Evolutionary conservation across 768 basidiomycete genomes (phyloP).

Genomic region (Amanita brunnescens): DNA sequence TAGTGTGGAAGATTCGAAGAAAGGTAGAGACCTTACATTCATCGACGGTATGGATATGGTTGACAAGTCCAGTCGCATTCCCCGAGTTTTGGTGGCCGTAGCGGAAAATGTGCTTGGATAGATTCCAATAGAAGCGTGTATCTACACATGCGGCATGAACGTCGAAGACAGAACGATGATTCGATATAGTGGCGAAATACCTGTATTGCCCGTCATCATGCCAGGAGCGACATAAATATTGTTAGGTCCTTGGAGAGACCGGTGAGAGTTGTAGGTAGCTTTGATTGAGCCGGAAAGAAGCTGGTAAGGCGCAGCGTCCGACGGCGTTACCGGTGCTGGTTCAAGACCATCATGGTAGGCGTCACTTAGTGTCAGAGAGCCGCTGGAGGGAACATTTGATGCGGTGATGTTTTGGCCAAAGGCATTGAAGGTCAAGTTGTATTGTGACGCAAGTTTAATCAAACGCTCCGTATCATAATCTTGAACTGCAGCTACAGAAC

Average conservation of each 20-base stretch:
- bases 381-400: slow-evolving; percentile 24
- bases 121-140: slow-evolving; percentile 39
- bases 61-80: slow-evolving; percentile 19
- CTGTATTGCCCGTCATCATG: slow-evolving; percentile 54
- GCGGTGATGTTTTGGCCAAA: slow-evolving; percentile 45
- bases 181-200: slow-evolving; percentile 17
- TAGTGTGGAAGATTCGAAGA: slow-evolving; percentile 5
- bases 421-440: slow-evolving; percentile 48
- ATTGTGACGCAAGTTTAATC: slow-evolving; percentile 8
- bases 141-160: too few species aligned
- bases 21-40: slow-evolving; percentile 40
- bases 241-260: slow-evolving; percentile 22
- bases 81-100: slow-evolving; percentile 42
- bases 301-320: slow-evolving; percentile 35
- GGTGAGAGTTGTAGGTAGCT: slow-evolving; percentile 43
- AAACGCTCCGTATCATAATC: background rate
- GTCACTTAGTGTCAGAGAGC: slow-evolving; percentile 43
- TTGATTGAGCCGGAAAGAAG: slow-evolving; percentile 59
- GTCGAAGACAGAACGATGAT: too few species aligned
- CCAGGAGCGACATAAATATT: slow-evolving; percentile 41
- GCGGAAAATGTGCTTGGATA: slow-evolving; percentile 59
- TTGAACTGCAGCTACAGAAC: slow-evolving; percentile 37
- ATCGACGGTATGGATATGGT: slow-evolving; percentile 61
- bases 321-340: slow-evolving; percentile 59
- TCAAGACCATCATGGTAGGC: slow-evolving; percentile 44